A percentile compares a stretch with the other conserved stretches of the same genome.
phyloP scores from a whole-genome alignment of 306 rosid genomes.

The Mimosa bimucronata region DNA sequence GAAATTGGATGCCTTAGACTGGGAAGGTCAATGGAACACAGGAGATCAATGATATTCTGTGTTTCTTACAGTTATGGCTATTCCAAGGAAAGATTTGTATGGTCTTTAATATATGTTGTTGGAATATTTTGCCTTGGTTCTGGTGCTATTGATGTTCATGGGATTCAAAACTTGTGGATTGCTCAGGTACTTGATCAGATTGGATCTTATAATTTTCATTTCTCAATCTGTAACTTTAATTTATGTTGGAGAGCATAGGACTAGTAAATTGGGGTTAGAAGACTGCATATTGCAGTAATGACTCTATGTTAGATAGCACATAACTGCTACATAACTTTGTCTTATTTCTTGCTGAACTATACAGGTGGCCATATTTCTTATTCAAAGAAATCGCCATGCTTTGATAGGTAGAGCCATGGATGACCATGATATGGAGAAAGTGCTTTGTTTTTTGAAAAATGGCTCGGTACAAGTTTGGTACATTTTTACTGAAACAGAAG shows the following conservation, averaged over 20 bases:
- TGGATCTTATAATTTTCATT: conserved; percentile 2
- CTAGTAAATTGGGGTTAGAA: conserved; percentile 65
- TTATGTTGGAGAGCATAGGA: too few relatives aligned
- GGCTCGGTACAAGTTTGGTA: conserved; percentile 69
- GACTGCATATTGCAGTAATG: conserved; percentile 21
- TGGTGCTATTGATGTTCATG: conserved; percentile 91
- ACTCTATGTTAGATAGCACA: conserved; percentile 24
- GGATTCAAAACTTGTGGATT: conserved; percentile 93
- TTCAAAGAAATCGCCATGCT: conserved; percentile 98
- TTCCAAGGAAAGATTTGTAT: conserved; percentile 98
- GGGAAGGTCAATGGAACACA: conserved; percentile 91
- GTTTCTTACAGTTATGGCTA: conserved; percentile 84
- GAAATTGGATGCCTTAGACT: conserved; percentile 37
- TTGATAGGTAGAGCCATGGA: conserved; percentile 99
- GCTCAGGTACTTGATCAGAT: conserved; percentile 64
- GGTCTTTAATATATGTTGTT: conserved; percentile 98
- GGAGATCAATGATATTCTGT: conserved; percentile 57
- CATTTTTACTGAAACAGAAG: conserved; percentile 24
- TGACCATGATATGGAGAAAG: conserved; percentile 92
- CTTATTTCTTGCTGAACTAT: conserved; percentile 31
- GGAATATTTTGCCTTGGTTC: conserved; percentile 99
- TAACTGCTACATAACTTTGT: conserved; percentile 26
- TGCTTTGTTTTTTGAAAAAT: conserved; percentile 81
- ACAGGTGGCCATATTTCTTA: conserved; percentile 98
- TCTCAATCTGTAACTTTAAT: conserved; percentile 9